Percentiles rank a stretch among this genome's conserved stretches.
These are phyloP conservation scores for Fragilariopsis cylindrus DNA, from an alignment of 108 stramenopile genomes.

Conservation along the genomic window DNA sequence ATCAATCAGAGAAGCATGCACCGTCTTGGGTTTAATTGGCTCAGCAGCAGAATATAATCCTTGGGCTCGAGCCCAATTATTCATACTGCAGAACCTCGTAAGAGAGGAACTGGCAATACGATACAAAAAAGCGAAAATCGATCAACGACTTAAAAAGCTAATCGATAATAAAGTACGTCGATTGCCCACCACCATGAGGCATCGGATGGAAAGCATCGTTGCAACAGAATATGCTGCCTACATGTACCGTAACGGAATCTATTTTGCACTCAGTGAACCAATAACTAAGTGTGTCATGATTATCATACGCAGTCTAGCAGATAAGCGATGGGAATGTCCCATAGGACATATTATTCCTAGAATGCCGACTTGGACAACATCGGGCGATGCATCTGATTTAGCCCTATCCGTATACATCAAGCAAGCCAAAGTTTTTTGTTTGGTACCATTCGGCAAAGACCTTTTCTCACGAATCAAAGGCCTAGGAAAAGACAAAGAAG, in stretches of 20 bases:
- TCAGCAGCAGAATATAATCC: background rate
- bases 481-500: background rate
- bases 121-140: background rate
- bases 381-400: background rate
- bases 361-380: background rate
- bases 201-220: background rate
- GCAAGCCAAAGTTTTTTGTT: background rate
- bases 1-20: background rate
- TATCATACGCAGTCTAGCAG: no score
- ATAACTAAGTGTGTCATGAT: no score
- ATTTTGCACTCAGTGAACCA: background rate
- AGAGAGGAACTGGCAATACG: background rate
- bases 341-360: constrained; percentile 3
- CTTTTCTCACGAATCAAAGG: background rate
- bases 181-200: background rate
- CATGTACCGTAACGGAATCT: background rate
- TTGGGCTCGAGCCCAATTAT: constrained; percentile 33
- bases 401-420: background rate
- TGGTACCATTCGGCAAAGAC: background rate
- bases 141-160: background rate
- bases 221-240: background rate
- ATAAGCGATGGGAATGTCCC: background rate
- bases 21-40: constrained; percentile 1
- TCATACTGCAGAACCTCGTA: constrained; percentile 30
- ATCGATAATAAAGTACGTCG: background rate